Evolutionary conservation across 805 yeast genomes (phyloP).

Genomic region (Candida sakaeoensis): DNA sequence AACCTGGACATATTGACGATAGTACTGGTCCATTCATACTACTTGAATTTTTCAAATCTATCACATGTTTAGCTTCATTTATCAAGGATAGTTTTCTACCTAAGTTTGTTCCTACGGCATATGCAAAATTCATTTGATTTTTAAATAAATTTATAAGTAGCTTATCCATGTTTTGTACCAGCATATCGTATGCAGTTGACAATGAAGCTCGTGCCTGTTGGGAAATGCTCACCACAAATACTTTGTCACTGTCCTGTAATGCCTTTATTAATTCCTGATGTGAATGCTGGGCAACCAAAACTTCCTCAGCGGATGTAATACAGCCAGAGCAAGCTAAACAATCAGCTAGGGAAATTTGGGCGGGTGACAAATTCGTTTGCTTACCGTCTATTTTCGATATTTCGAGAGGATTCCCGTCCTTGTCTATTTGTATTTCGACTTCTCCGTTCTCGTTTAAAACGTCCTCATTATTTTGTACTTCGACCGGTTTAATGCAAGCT

Average conservation of each 20-base stretch:
- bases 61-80: slow-evolving; percentile 38
- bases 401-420: slow-evolving; percentile 60
- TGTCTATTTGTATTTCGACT: slow-evolving; percentile 56
- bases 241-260: slow-evolving; percentile 34
- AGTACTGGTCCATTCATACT: slow-evolving; percentile 44
- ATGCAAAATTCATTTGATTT: slow-evolving; percentile 60
- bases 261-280: slow-evolving; percentile 72
- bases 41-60: slow-evolving; percentile 36
- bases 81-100: slow-evolving; percentile 68
- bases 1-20: slow-evolving; percentile 88
- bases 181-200: slow-evolving; percentile 59
- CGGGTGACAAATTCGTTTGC: slow-evolving; percentile 57
- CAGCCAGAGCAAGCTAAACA: slow-evolving; percentile 97
- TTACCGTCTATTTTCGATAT: slow-evolving; percentile 61
- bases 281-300: slow-evolving; percentile 85
- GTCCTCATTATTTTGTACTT: slow-evolving; percentile 9
- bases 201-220: slow-evolving; percentile 85
- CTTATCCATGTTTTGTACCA: slow-evolving; percentile 57
- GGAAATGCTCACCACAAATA: slow-evolving; percentile 72
- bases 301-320: slow-evolving; percentile 95
- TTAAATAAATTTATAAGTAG: slow-evolving; percentile 56
- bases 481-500: slow-evolving; percentile 83
- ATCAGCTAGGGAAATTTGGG: slow-evolving; percentile 85
- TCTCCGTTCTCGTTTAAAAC: slow-evolving; percentile 23
- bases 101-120: slow-evolving; percentile 79